A percentile compares a stretch with the other conserved stretches of the same genome.
Conservation (phyloP, 2,329 filamentous ascomycete species). For the Nemania sp. region DNA sequence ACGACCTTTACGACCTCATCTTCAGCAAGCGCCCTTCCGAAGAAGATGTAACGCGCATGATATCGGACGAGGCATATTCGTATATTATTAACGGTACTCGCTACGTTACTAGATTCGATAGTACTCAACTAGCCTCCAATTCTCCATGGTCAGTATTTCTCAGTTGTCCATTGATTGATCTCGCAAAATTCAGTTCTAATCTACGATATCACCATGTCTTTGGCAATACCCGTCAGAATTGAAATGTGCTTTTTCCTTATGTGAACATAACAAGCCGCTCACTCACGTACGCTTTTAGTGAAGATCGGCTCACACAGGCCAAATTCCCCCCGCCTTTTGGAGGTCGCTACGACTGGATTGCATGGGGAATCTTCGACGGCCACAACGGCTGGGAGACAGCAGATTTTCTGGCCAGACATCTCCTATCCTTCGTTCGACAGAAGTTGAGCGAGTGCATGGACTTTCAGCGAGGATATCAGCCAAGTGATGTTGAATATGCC, state of each 20-base stretch:
- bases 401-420: background rate
- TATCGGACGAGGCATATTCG: background rate
- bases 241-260: too few relatives aligned
- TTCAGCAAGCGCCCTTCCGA: background rate
- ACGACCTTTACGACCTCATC: too few relatives aligned
- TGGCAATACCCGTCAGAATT: too few relatives aligned
- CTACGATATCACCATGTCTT: too few relatives aligned
- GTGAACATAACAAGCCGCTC: too few relatives aligned
- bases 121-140: background rate
- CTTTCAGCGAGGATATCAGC: background rate
- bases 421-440: background rate
- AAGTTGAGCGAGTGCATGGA: background rate
- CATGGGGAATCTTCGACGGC: conserved; percentile 4
- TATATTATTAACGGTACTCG: background rate
- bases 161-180: too few relatives aligned
- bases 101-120: background rate
- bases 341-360: background rate
- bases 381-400: background rate
- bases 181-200: too few relatives aligned
- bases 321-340: background rate
- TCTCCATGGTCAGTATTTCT: too few relatives aligned
- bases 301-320: background rate
- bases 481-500: background rate
- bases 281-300: too few relatives aligned
- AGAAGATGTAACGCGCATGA: background rate